Evolutionary conservation across 139 green algal genomes (phyloP).

Genomic region (Klebsormidium nitens): DNA sequence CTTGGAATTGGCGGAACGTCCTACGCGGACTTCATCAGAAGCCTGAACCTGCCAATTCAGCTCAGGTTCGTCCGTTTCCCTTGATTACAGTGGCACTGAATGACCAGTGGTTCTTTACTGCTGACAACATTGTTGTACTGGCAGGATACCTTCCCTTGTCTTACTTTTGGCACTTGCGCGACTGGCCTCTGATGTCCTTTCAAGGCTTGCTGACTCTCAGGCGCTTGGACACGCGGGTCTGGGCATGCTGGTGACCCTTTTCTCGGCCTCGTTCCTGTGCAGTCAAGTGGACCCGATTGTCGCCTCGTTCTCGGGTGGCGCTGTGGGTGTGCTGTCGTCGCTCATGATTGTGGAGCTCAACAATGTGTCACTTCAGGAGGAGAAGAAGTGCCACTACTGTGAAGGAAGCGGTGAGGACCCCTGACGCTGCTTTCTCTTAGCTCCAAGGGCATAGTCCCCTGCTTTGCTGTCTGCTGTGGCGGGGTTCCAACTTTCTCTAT

Average conservation of each 20-base stretch:
- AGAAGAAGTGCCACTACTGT: constrained; percentile 71
- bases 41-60: constrained; percentile 15
- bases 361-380: constrained; percentile 79
- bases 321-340: constrained; percentile 85
- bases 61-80: constrained; percentile 25
- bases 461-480: no score
- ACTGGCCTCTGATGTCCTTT: no score
- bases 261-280: neutral
- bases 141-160: no score
- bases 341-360: constrained; percentile 95
- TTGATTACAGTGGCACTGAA: no score
- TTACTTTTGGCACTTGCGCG: no score
- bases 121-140: no score
- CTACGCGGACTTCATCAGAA: constrained; percentile 87
- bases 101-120: no score
- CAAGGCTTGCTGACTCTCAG: no score
- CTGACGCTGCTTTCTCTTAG: no score
- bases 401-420: constrained; percentile 40
- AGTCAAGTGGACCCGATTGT: constrained; percentile 94
- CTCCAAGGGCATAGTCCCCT: no score
- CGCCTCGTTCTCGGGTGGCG: constrained; percentile 93
- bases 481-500: no score
- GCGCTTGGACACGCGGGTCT: no score
- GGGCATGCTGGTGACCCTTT: neutral
- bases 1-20: constrained; percentile 85